These are phyloP conservation scores for Triticum monococcum DNA, from an alignment of 176 grass and related monocot genomes.

Conservation along the genomic window DNA sequence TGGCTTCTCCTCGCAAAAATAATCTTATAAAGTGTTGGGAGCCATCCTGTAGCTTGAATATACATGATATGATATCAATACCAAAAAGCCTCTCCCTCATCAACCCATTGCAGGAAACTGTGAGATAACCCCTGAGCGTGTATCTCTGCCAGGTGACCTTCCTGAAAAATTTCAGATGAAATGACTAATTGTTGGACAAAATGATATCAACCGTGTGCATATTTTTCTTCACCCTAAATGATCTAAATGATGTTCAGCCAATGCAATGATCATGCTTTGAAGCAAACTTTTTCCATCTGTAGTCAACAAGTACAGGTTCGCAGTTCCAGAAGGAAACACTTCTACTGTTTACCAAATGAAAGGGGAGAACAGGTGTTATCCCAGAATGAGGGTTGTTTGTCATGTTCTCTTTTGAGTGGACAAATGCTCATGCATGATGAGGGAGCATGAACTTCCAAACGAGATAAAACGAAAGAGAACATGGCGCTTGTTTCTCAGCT, in stretches of 20 bases:
- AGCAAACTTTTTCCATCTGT: neutral
- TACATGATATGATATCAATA: constrained; percentile 49
- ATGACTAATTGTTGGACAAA: neutral
- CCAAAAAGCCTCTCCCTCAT: constrained; percentile 50
- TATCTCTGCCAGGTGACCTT: constrained; percentile 24
- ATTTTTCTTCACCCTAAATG: neutral
- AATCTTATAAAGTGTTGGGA: neutral
- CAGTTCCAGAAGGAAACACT: neutral
- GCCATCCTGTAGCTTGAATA: constrained; percentile 24
- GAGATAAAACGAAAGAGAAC: neutral
- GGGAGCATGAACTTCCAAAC: neutral
- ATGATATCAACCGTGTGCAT: neutral
- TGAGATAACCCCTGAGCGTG: constrained; percentile 45
- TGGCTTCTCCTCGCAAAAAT: neutral
- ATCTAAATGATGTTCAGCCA: neutral
- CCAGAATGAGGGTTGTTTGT: neutral
- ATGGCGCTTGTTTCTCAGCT: neutral
- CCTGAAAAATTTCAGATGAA: constrained; percentile 44
- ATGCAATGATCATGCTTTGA: neutral
- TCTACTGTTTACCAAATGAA: neutral
- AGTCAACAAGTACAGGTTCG: neutral
- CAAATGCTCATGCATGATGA: neutral
- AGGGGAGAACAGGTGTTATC: neutral
- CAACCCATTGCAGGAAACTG: constrained; percentile 61
- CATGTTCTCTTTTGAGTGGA: neutral